Base-by-base conservation (phyloP, 257 asterid genomes). In the Primulina tabacum region DNA sequence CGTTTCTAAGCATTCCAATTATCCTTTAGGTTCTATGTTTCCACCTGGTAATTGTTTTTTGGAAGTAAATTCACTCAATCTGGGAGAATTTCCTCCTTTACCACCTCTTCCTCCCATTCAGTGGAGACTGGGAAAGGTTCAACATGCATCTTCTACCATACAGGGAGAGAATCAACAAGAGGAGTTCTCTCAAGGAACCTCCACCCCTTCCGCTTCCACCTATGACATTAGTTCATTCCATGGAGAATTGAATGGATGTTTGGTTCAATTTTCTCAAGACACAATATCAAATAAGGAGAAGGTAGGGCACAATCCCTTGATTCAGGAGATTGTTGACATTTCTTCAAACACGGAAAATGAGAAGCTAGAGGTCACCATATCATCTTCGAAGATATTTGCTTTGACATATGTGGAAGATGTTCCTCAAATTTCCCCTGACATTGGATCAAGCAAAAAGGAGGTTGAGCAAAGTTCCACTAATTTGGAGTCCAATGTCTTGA, bases 61-160 rank as follows among this genome's bases (percentile, higher is more conserved):
- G 28, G 81, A 68, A 74, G 70, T 78, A 62, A 77, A 74, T 63
- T 81, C 70, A 79, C 59, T 73, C 61, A 75, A 74, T 65, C 82
- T 75, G 75, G 84, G 79, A 14, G 90, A 87, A 20, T 77, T 77
- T 74, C 92, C 97, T 79, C 94, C 96, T 58, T 69, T 90, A 86
- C 99, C 99, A 43, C 95, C 95, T 52, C 99, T 93, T 65, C 99
- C 99, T 81, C 99, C 98, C 16, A 84, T 88, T 77, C 97, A 90
- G 65, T 92, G 98, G 98, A 87, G 89, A 84, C 80, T 83, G 75
- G 94, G 89, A 34, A 90, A 80, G 77, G 75, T 79, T 79, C 87
- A 76, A 69, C 84, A 79, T 73, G 73, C 85, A 78, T 73, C 74
- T 2, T 80, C 86, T 63, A 67, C 75, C 58, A 65, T 69, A 43